phyloP scores from a whole-genome alignment of 768 basidiomycete species.

The Collybiopsis luxurians region DNA sequence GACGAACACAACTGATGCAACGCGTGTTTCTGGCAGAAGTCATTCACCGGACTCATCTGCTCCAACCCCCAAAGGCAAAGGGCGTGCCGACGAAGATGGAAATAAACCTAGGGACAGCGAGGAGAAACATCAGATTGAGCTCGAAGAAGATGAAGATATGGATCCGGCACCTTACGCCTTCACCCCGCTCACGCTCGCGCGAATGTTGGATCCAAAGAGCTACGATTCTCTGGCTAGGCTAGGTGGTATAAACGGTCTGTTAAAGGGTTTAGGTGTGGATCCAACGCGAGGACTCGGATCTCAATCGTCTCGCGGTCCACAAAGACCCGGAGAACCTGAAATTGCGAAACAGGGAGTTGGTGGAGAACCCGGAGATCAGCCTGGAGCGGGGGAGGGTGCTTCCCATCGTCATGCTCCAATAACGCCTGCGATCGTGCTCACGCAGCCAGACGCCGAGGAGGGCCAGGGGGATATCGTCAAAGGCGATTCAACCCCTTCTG shows the following conservation, averaged over 20 bases:
- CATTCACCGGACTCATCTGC: constrained; percentile 19
- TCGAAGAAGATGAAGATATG: constrained; percentile 34
- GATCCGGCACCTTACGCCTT: constrained; percentile 74
- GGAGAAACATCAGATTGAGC: constrained; percentile 14
- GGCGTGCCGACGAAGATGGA: constrained; percentile 6
- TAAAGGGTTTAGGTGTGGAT: constrained; percentile 75
- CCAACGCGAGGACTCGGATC: constrained; percentile 40
- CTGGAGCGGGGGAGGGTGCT: constrained; percentile 18
- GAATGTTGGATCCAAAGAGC: constrained; percentile 88
- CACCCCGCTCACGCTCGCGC: constrained; percentile 74
- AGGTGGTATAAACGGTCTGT: constrained; percentile 67
- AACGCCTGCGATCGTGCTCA: constrained; percentile 30
- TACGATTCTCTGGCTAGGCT: constrained; percentile 60
- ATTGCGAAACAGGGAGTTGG: constrained; percentile 13
- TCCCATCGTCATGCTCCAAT: constrained; percentile 24
- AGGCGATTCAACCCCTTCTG: not conserved
- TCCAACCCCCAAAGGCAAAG: constrained; percentile 5
- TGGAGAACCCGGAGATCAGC: constrained; percentile 10
- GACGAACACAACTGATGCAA: constrained; percentile 32
- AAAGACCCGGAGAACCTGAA: not conserved
- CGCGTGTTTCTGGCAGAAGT: constrained; percentile 28
- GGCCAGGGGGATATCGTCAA: constrained; percentile 3
- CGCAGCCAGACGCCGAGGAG: constrained; percentile 20
- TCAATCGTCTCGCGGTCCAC: not conserved
- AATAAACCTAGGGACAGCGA: constrained; percentile 14